Base-by-base conservation (phyloP, 2,329 filamentous ascomycete species). In the Fusarium anguioides region DNA sequence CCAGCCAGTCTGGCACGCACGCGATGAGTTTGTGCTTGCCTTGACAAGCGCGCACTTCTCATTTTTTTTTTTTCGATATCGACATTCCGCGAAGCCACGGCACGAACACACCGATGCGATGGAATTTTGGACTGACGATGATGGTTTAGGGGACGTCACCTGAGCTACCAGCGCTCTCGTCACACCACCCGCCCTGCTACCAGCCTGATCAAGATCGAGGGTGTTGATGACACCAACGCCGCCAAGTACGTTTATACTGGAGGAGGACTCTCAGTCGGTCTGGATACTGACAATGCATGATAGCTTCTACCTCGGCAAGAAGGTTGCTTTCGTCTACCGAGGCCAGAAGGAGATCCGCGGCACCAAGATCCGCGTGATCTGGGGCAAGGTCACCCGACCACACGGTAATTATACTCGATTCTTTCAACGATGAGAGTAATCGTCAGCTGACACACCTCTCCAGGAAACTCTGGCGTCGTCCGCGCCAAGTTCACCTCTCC, bases 301-400 rank as follows among this genome's bases (percentile, higher is more conserved):
- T 75, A 87, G 86, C 85, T 97, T 97, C 92, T 99, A 99, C 87
- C 87, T 93, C 74, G 96, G 96, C 86, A 99, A 99, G 92, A 94
- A 94, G 87, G 90, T 98, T 82, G 96, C 96, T 82, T 99, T 94
- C 84, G 94, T 99, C 84, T 99, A 98, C 89, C 93, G 94, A 81
- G 95, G 91, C 77, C 90, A 93, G 84, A 94, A 90, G 85, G 93
- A 97, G 87, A 88, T 97, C 80, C 92, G 95, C 79, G 96, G 96
- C 81, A 95, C 94, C 82, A 98, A 98, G 91, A 96, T 98, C 86
- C 90, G 95, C 80, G 91, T 98, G 77, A 97, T 98, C 87, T 98
- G 94, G 94, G 95, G 95, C 87, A 97, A 97, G 88, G 91, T 98
- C 81, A 97, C 93, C 81, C 88, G 94, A 80, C 91, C 94, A 81